phyloP scores from a whole-genome alignment of 495 filamentous ascomycete genomes.

The Lophium mytilinum region DNA sequence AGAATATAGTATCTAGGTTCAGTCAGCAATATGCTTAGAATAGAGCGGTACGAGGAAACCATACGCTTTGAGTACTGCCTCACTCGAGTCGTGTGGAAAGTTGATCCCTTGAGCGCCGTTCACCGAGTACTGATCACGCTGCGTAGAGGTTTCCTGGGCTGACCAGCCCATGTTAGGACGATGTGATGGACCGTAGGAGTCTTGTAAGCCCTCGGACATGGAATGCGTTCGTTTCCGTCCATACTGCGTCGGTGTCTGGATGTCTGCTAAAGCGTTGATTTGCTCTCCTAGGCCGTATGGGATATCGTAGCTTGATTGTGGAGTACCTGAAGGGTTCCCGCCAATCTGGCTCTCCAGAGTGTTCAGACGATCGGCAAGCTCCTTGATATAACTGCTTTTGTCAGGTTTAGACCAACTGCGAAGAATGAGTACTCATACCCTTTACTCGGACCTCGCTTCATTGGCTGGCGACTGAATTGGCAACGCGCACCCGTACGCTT shows the following conservation, averaged over 20 bases:
- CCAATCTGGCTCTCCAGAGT: conserved; percentile 57
- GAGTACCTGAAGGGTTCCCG: conserved; percentile 4
- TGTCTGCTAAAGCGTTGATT: conserved; percentile 13
- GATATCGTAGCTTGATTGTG: conserved; percentile 12
- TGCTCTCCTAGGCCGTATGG: conserved; percentile 13
- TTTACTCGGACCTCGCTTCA: conserved; percentile 94
- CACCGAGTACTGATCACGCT: conserved; percentile 28
- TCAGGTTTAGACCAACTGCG: neutral
- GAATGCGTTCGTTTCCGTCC: conserved; percentile 51
- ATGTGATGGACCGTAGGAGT: conserved; percentile 38
- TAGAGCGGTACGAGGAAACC: neutral
- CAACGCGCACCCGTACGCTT: conserved; percentile 67
- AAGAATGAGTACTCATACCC: conserved; percentile 46
- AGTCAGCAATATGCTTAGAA: neutral
- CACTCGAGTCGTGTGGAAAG: conserved; percentile 17
- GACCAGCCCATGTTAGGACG: conserved; percentile 24
- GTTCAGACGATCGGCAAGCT: conserved; percentile 81
- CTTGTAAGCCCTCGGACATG: conserved; percentile 46
- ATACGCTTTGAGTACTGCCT: conserved; percentile 21
- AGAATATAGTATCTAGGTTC: conserved; percentile 10
- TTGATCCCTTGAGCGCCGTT: conserved; percentile 30
- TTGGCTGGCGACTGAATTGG: conserved; percentile 84
- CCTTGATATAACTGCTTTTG: conserved; percentile 76
- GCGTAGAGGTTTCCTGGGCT: neutral
- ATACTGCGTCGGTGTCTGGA: conserved; percentile 31